Base-by-base conservation (phyloP, 2,329 filamentous ascomycete genomes). In the Mycogone perniciosa region DNA sequence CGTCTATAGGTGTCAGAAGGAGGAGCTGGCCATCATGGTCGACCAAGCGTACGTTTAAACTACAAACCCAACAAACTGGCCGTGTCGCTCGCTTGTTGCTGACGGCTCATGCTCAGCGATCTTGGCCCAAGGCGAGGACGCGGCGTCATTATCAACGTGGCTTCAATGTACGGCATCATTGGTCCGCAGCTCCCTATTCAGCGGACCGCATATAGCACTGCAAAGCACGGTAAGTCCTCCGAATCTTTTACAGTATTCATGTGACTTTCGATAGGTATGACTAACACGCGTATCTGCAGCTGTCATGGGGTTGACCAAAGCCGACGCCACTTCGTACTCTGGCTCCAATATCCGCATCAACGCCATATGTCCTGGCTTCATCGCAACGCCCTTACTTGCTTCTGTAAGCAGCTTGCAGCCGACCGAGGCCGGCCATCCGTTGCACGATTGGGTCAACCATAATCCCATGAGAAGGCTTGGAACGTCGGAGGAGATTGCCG, bases 321-420 rank as follows among this genome's bases (percentile, higher is more conserved):
- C 71, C 2, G 79, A 82, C 55, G 79, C 75, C 2, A 71, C 74
- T 44, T 68, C 70, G 1, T 82, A 82, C 63, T 75, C 73, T 1
- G 59, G 67, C 4, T 59, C 69, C 44, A 73, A 72, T 4, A 80
- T 83, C 51, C 74, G 79, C 44, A 77, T 84, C 62, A 84, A 84
- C 58, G 78, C 77, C 3, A 74, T 83, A n/a, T 81, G 80, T 50
- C 80, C 79, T 0, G 76, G 72, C 7, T 77, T 73, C 55, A 67
- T 76, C 33, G 60, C 64, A 41, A 76, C 73, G 2, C 71, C 73
- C 1, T 56, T 76, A 4, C 52, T 71, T 1, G 34, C 20, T 2
- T 20, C 20, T 20, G 30, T 4, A 11, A 60, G 59, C 54, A 31
- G 53, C 7, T 50, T 51, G 29, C 62, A 60, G 49, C 61, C 62